These are phyloP conservation scores for Magnolia sinica DNA, from an alignment of 164 flowering plant species.

Conservation along the genomic window DNA sequence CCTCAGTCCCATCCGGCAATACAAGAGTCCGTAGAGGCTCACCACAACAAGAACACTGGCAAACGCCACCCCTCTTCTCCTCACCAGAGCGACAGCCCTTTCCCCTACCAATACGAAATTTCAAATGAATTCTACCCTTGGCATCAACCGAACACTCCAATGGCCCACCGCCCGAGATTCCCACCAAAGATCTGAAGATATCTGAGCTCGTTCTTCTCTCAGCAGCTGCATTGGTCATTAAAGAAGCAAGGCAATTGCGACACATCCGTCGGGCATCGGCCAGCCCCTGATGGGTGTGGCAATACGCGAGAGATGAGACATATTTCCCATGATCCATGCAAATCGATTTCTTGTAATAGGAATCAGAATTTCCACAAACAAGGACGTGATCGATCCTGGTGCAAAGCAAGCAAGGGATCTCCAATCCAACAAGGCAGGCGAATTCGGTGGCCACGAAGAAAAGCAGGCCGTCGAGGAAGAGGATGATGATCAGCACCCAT, in stretches of 20 bases:
- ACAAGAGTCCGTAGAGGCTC: conserved; percentile 41
- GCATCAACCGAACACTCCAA: conserved; percentile 52
- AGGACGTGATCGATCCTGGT: conserved; percentile 68
- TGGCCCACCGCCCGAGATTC: conserved; percentile 42
- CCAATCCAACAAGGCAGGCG: conserved; percentile 62
- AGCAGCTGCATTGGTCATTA: conserved; percentile 35
- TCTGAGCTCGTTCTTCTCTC: conserved; percentile 55
- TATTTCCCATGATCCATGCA: conserved; percentile 75
- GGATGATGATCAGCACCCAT: conserved; percentile 59
- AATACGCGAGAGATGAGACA: conserved; percentile 65
- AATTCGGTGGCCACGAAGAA: conserved; percentile 56
- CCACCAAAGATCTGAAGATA: conserved; percentile 53
- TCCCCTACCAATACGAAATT: conserved; percentile 23
- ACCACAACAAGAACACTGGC: conserved; percentile 70
- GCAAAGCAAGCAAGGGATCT: conserved; percentile 74
- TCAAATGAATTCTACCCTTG: conserved; percentile 30
- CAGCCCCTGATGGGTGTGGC: conserved; percentile 61
- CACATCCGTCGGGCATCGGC: conserved; percentile 75
- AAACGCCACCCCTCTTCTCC: conserved; percentile 19
- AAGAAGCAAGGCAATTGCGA: conserved; percentile 69
- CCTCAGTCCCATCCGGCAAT: conserved; percentile 13
- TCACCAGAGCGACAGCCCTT: conserved; percentile 18
- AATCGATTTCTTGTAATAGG: conserved; percentile 61
- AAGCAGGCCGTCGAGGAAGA: conserved; percentile 68
- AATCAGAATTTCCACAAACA: conserved; percentile 32